phyloP scores from a whole-genome alignment of 768 basidiomycete genomes.

The Paxillus involutus region DNA sequence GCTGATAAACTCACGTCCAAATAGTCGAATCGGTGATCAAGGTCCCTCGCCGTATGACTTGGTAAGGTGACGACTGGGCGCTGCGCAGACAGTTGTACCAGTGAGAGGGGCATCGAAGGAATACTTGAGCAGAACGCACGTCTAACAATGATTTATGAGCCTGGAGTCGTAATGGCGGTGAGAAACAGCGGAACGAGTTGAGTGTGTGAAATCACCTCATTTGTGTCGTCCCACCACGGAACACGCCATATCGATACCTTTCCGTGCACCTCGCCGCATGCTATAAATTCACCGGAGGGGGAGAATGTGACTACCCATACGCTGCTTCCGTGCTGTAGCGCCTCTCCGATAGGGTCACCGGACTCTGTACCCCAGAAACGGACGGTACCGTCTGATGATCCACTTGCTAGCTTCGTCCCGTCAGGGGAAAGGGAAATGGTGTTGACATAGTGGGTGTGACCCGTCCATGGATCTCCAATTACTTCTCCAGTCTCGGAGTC shows the following conservation, averaged over 20 bases:
- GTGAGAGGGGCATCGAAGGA: too few relatives aligned
- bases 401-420: conserved; percentile 2
- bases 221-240: not conserved
- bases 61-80: too few relatives aligned
- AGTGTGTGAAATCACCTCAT: not conserved
- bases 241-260: not conserved
- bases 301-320: not conserved
- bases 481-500: not conserved
- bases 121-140: too few relatives aligned
- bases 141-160: too few relatives aligned
- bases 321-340: not conserved
- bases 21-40: not conserved
- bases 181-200: too few relatives aligned
- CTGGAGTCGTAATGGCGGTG: too few relatives aligned
- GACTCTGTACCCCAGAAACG: not conserved
- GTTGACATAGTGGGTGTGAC: conserved; percentile 4
- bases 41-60: too few relatives aligned
- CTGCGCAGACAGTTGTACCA: too few relatives aligned
- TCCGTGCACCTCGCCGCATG: not conserved
- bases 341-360: not conserved
- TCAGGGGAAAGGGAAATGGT: conserved; percentile 1
- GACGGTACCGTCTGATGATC: not conserved
- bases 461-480: conserved; percentile 7
- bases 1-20: not conserved
- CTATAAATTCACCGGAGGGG: not conserved